phyloP scores from a whole-genome alignment of 2,329 filamentous ascomycete genomes.

The Fusarium veterinarium region DNA sequence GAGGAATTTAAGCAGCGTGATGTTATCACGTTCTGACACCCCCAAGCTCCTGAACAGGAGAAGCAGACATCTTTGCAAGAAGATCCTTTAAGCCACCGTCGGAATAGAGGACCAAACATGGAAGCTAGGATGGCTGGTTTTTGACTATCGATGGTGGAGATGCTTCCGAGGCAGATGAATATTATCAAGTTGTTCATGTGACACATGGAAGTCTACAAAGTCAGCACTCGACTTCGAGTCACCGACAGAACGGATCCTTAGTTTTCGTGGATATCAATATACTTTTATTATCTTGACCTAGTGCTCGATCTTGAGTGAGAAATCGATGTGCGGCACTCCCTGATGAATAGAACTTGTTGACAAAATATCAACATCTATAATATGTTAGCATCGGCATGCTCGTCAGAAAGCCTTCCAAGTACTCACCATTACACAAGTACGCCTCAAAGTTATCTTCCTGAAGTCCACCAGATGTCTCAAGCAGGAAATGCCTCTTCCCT shows the following conservation, averaged over 20 bases:
- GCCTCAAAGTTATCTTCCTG: constrained; percentile 83
- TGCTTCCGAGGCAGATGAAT: background rate
- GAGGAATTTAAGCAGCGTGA: constrained; percentile 54
- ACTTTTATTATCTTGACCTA: constrained; percentile 37
- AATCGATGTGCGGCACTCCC: constrained; percentile 92
- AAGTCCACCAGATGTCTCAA: constrained; percentile 94
- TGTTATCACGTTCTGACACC: constrained; percentile 51
- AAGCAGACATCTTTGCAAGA: constrained; percentile 43
- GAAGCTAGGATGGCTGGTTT: constrained; percentile 31
- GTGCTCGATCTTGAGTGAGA: constrained; percentile 86
- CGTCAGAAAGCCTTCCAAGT: background rate
- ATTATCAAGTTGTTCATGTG: background rate
- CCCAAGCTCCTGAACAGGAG: constrained; percentile 4
- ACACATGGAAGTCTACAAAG: background rate
- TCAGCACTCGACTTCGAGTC: background rate
- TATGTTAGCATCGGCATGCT: constrained; percentile 1
- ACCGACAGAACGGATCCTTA: background rate
- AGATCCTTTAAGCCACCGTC: constrained; percentile 48
- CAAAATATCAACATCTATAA: constrained; percentile 89
- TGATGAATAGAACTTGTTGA: constrained; percentile 98
- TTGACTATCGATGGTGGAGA: constrained; percentile 12
- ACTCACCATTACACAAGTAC: constrained; percentile 80
- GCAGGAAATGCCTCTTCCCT: constrained; percentile 77
- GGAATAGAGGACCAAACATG: constrained; percentile 41
- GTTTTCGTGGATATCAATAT: background rate